Evolutionary conservation across 805 yeast genomes (phyloP).

Genomic region (Candida taoyuanica): DNA sequence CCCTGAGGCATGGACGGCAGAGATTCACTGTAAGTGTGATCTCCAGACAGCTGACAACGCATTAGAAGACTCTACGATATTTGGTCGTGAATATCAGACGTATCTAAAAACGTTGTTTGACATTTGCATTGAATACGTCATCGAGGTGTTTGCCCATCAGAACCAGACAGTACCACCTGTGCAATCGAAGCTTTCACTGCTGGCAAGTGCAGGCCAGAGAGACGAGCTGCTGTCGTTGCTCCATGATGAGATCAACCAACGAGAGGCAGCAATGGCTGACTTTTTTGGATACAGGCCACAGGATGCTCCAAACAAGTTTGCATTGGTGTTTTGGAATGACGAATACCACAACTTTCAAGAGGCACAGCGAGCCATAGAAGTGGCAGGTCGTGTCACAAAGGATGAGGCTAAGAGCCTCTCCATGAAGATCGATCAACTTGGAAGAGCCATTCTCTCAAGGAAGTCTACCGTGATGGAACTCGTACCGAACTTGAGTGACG

Average conservation of each 20-base stretch:
- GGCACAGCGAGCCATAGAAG: constrained; percentile 44
- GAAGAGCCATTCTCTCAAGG: constrained; percentile 46
- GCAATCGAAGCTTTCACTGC: constrained; percentile 2
- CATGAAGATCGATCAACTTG: constrained; percentile 42
- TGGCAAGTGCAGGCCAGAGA: background rate
- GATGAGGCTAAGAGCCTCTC: constrained; percentile 35
- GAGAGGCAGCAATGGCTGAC: constrained; percentile 6
- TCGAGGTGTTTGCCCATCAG: constrained; percentile 37
- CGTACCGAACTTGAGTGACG: background rate
- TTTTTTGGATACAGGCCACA: constrained; percentile 1
- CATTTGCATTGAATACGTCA: constrained; percentile 36
- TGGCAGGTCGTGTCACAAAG: constrained; percentile 29
- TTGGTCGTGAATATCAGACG: constrained; percentile 8
- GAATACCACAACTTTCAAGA: constrained; percentile 61
- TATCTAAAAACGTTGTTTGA: constrained; percentile 27
- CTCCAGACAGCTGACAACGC: constrained; percentile 22
- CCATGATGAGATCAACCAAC: constrained; percentile 4
- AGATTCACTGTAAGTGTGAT: constrained; percentile 43
- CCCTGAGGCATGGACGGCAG: constrained; percentile 65
- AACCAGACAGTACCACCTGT: constrained; percentile 38
- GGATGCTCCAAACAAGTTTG: constrained; percentile 30
- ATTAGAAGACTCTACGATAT: constrained; percentile 34
- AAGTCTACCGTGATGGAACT: constrained; percentile 1
- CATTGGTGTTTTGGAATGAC: constrained; percentile 70
- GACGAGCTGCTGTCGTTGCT: constrained; percentile 1